Percentiles rank a stretch among this genome's conserved stretches.
Evolutionary conservation across 257 asterid genomes (phyloP).

Genomic region (Vinca minor): DNA sequence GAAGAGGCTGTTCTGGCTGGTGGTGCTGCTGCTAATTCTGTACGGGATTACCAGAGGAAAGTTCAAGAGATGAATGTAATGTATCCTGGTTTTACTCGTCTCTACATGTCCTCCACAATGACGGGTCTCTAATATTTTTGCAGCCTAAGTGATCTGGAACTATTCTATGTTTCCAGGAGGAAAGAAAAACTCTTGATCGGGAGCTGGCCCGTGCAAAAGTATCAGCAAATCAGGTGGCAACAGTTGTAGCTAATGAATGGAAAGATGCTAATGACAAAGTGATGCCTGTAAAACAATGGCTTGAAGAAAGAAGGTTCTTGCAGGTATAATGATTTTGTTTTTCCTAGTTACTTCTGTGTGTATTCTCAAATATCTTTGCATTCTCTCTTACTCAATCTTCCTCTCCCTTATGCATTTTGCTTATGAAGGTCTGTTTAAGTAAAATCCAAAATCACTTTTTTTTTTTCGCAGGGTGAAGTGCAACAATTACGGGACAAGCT

Average conservation of each 20-base stretch:
- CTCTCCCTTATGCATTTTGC: background rate
- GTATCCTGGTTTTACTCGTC: conserved; percentile 3
- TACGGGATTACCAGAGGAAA: conserved; percentile 95
- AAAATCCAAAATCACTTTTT: conserved; percentile 9
- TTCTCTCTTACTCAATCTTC: background rate
- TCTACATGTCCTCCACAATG: conserved; percentile 5
- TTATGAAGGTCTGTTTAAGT: background rate
- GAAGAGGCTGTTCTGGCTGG: conserved; percentile 99
- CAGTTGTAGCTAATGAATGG: conserved; percentile 99
- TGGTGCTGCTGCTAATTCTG: conserved; percentile 99
- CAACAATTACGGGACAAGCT: conserved; percentile 94
- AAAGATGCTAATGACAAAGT: conserved; percentile 96
- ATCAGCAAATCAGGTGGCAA: conserved; percentile 94
- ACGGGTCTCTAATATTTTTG: conserved; percentile 9
- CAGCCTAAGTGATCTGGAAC: conserved; percentile 11
- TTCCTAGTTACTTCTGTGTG: background rate
- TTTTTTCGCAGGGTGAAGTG: conserved; percentile 93
- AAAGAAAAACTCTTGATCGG: conserved; percentile 90
- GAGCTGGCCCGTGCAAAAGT: conserved; percentile 99
- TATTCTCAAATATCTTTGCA: conserved; percentile 2
- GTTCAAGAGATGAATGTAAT: conserved; percentile 97
- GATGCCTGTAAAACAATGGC: conserved; percentile 98
- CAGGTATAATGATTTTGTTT: conserved; percentile 40
- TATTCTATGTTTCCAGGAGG: conserved; percentile 50
- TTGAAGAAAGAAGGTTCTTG: conserved; percentile 84